Evolutionary conservation across 768 basidiomycete species (phyloP).

Genomic region (Suillus clintonianus): DNA sequence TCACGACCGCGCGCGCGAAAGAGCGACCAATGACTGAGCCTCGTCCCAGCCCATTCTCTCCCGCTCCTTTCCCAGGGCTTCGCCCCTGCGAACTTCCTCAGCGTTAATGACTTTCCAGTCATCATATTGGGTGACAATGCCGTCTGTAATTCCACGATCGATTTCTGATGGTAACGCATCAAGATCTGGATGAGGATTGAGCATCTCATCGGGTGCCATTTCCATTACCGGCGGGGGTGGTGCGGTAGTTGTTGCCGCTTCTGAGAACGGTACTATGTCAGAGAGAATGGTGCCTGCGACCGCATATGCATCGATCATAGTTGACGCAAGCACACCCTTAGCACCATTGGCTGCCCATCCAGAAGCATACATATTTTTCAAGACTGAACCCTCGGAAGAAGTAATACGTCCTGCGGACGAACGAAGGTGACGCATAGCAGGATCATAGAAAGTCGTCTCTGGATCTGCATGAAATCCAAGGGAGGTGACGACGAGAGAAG

Average conservation of each 20-base stretch:
- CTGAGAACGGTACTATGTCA: conserved; percentile 45
- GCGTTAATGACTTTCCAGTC: conserved; percentile 77
- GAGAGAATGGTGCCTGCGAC: conserved; percentile 70
- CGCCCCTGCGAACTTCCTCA: conserved; percentile 69
- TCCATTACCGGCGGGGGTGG: conserved; percentile 8
- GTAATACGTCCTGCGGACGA: conserved; percentile 52
- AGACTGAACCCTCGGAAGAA: conserved; percentile 34
- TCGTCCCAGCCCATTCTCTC: conserved; percentile 77
- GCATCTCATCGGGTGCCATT: conserved; percentile 16
- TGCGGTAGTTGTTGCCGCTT: conserved; percentile 15
- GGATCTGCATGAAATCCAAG: conserved; percentile 84
- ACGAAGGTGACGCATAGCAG: conserved; percentile 56
- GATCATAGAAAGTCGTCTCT: conserved; percentile 58
- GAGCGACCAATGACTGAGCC: conserved; percentile 37
- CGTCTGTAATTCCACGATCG: conserved; percentile 39
- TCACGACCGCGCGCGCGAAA: conserved; percentile 3
- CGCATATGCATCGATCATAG: conserved; percentile 90
- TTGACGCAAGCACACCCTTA: conserved; percentile 86
- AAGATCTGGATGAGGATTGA: conserved; percentile 40
- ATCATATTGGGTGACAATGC: conserved; percentile 57
- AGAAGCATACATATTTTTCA: conserved; percentile 79
- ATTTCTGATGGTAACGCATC: conserved; percentile 54
- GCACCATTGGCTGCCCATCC: conserved; percentile 96
- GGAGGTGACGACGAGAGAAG: conserved; percentile 84
- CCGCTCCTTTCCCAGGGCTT: conserved; percentile 62